Base-by-base conservation (phyloP, 2,329 filamentous ascomycete species). In the Blumeriella jaapii region DNA sequence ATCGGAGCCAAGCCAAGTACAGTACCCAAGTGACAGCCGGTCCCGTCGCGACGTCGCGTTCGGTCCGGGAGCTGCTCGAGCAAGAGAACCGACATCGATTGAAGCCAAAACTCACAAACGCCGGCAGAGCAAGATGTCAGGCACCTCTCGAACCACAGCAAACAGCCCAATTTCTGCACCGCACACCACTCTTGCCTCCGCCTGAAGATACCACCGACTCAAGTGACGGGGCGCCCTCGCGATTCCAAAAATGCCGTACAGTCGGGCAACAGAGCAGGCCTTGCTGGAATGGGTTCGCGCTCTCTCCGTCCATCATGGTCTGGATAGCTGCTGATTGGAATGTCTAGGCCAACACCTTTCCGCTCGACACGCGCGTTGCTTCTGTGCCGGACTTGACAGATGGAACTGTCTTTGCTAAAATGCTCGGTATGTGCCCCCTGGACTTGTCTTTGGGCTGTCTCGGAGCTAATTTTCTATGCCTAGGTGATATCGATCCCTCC, bases 401-500 rank as follows among this genome's bases (percentile, higher is more conserved):
- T 50, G 57, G 55, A 31, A 39, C 47, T 15, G 43, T 53, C 19
- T 39, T 59, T 16, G 53, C 50, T 33, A 42, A 52, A 25, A 53
- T 58, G 41, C 48, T 59, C 18, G 48, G 57, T 51, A 63, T 63
- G 44, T 65, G 63, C n/a, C 58, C 10, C 8, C 34, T 16, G 8
- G 11, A 36, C 11, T 28, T 28, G 24, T 34, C 32, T 22, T 23
- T 30, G 17, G 23, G 30, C 14, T 34, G n/a, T 16, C 13, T 25
- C 10, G 27, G 30, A 33, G 19, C 47, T 51, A 38, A 49, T 33
- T n/a, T 66, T 33, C 62, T 69, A 34, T 61, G 71, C 29, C 58
- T 61, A 51, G 71, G 75, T 52, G 67, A 75, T 48, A 58, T 79
- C 30, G 71, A 77, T 47, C 52, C 64, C 20, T 60, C 65, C 40